Evolutionary conservation across 2,329 filamentous ascomycete species (phyloP).

Genomic region (Didymosphaeria variabile): DNA sequence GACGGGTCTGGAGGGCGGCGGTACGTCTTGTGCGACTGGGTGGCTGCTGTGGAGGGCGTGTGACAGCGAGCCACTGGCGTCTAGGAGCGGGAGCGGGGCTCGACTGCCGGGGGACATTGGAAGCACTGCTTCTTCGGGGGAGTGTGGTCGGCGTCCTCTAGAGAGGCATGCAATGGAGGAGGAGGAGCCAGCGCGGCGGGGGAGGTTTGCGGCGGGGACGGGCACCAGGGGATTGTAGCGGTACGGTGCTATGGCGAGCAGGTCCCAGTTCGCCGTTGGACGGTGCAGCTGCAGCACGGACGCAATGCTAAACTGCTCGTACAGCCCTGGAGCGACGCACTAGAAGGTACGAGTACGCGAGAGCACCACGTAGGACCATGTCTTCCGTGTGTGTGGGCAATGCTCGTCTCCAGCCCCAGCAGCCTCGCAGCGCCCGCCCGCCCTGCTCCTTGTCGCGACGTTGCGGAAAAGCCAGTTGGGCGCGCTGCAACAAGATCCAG

Average conservation of each 20-base stretch:
- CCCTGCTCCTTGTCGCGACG: too few relatives aligned
- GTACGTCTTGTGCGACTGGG: slow-evolving; percentile 27
- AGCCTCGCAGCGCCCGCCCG: too few relatives aligned
- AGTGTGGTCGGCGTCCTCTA: not conserved
- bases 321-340: too few relatives aligned
- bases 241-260: not conserved
- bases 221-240: not conserved
- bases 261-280: not conserved
- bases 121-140: slow-evolving; percentile 3
- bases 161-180: slow-evolving; percentile 1
- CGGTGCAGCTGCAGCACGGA: not conserved
- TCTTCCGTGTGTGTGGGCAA: too few relatives aligned
- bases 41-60: slow-evolving; percentile 23
- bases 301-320: not conserved
- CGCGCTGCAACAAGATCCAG: not conserved
- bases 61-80: not conserved
- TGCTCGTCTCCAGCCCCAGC: too few relatives aligned
- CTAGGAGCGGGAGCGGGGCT: slow-evolving; percentile 29
- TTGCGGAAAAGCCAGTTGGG: not conserved
- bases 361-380: too few relatives aligned
- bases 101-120: slow-evolving; percentile 37
- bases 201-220: not conserved
- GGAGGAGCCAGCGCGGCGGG: not conserved
- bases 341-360: too few relatives aligned
- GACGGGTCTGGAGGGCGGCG: not conserved